phyloP scores from a whole-genome alignment of 2,329 filamentous ascomycete species.

The Knoxdaviesia proteae region DNA sequence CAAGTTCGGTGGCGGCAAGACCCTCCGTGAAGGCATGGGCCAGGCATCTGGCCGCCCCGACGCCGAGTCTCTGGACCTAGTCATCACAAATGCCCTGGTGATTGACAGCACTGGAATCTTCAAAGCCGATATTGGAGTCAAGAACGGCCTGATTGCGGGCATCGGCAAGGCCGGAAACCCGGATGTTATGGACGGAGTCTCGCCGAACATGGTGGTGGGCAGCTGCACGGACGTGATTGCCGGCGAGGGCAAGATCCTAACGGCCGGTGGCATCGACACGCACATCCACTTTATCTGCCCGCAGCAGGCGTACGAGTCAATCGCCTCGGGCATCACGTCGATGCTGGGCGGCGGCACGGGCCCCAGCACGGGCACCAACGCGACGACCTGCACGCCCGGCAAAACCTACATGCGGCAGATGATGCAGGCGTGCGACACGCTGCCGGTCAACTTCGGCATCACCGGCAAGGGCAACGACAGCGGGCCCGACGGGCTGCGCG shows the following conservation, averaged over 20 bases:
- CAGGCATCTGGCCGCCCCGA: conserved; percentile 64
- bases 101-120: conserved; percentile 85
- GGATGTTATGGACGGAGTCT: conserved; percentile 86
- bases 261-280: conserved; percentile 71
- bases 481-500: conserved; percentile 44
- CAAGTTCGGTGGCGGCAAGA: conserved; percentile 88
- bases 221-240: conserved; percentile 83
- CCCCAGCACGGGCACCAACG: conserved; percentile 77
- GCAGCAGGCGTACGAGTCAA: conserved; percentile 67
- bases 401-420: conserved; percentile 68
- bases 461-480: conserved; percentile 89
- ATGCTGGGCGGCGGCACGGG: conserved; percentile 82
- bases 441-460: conserved; percentile 77
- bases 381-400: conserved; percentile 83
- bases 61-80: conserved; percentile 56
- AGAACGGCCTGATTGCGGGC: conserved; percentile 63
- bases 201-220: conserved; percentile 59
- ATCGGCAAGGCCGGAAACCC: conserved; percentile 94
- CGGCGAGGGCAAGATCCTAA: conserved; percentile 76
- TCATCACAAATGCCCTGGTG: conserved; percentile 76
- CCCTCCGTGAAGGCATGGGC: conserved; percentile 84
- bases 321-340: conserved; percentile 74
- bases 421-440: conserved; percentile 63
- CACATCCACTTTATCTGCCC: conserved; percentile 94
- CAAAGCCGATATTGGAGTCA: conserved; percentile 92